Conservation (phyloP, 345 rosid genomes). For the Odontarrhena argentea region DNA sequence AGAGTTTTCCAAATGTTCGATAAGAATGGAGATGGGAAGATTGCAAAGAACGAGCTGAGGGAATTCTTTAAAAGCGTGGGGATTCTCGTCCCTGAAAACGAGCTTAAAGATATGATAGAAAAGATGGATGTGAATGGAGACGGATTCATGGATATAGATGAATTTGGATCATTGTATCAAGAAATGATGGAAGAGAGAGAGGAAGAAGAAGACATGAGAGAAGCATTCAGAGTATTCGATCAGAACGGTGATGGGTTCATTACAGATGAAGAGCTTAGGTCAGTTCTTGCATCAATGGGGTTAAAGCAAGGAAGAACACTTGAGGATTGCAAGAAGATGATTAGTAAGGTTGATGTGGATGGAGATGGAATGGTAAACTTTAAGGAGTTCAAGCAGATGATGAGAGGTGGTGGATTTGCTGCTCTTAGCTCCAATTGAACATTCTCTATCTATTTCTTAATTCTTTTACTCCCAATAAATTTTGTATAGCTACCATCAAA, state of each 20-base stretch:
- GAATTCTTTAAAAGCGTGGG: slow-evolving; percentile 40
- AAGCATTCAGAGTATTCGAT: slow-evolving; percentile 44
- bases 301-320: slow-evolving; percentile 45
- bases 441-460: not conserved
- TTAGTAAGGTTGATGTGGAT: slow-evolving; percentile 43
- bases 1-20: slow-evolving; percentile 43
- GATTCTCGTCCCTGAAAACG: slow-evolving; percentile 35
- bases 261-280: slow-evolving; percentile 41
- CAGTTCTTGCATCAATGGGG: slow-evolving; percentile 45
- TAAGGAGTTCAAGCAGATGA: slow-evolving; percentile 45
- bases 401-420: slow-evolving; percentile 66
- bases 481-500: slow-evolving; percentile 12
- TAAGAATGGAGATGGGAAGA: slow-evolving; percentile 40
- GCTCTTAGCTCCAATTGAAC: slow-evolving; percentile 54
- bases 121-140: slow-evolving; percentile 43
- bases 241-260: slow-evolving; percentile 45
- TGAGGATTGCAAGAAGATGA: slow-evolving; percentile 44
- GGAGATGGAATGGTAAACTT: slow-evolving; percentile 46
- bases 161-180: slow-evolving; percentile 39
- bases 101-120: slow-evolving; percentile 36
- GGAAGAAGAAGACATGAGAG: slow-evolving; percentile 44
- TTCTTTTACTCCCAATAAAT: not conserved
- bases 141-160: slow-evolving; percentile 40
- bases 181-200: slow-evolving; percentile 43
- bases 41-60: slow-evolving; percentile 39